A percentile compares a stretch with the other conserved stretches of the same genome.
Conservation (phyloP, 1,139 yeast species). For the Debaryomycetaceae sp. region DNA sequence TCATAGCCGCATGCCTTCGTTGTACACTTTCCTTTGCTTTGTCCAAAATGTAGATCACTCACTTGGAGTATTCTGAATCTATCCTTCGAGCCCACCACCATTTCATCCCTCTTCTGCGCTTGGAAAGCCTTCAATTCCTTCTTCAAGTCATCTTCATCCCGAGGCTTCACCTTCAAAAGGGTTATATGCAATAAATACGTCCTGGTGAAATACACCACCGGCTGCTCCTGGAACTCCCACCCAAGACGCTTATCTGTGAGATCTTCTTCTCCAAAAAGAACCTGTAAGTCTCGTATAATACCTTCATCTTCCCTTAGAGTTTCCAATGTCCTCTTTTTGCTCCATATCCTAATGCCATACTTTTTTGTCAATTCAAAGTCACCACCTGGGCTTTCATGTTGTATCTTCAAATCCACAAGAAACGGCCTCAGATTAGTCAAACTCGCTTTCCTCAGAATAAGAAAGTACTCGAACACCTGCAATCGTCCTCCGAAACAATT, state of each 20-base stretch:
- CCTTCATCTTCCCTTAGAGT: not conserved
- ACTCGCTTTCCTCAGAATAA: slow-evolving; percentile 2
- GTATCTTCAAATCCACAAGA: slow-evolving; percentile 4
- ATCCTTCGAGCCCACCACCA: slow-evolving; percentile 4
- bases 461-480: slow-evolving; percentile 1
- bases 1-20: slow-evolving; percentile 23
- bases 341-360: slow-evolving; percentile 5
- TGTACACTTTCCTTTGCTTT: slow-evolving; percentile 23
- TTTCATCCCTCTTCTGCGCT: slow-evolving; percentile 3
- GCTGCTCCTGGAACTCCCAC: slow-evolving; percentile 16
- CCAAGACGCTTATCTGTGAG: slow-evolving; percentile 15
- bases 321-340: not conserved
- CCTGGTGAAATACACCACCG: slow-evolving; percentile 11
- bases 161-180: slow-evolving; percentile 6
- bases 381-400: slow-evolving; percentile 3
- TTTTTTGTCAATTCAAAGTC: slow-evolving; percentile 1
- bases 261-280: slow-evolving; percentile 19
- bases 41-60: slow-evolving; percentile 41
- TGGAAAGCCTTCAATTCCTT: slow-evolving; percentile 3
- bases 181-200: slow-evolving; percentile 15
- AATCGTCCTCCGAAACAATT: not conserved
- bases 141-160: slow-evolving; percentile 3
- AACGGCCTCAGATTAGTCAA: not conserved
- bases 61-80: slow-evolving; percentile 35
- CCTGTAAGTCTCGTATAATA: slow-evolving; percentile 17